Evolutionary conservation across 768 basidiomycete species (phyloP).

Genomic region (Hygrocybe punicea): DNA sequence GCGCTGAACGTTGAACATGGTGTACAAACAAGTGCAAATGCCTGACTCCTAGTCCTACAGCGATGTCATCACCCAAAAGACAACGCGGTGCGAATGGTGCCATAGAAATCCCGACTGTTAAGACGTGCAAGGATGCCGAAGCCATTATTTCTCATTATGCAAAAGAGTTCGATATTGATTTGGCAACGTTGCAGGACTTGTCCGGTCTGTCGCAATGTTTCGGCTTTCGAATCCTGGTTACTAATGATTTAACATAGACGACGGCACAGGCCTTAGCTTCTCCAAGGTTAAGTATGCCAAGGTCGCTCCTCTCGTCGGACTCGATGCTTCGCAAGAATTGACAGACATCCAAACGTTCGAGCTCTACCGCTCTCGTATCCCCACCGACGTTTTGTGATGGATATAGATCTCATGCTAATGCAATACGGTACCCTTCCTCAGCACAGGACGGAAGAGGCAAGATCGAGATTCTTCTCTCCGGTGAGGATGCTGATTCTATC

Average conservation of each 20-base stretch:
- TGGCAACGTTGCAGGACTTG: too few relatives aligned
- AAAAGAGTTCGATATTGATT: too few relatives aligned
- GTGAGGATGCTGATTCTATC: conserved; percentile 12
- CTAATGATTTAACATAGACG: not conserved
- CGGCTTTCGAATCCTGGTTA: not conserved
- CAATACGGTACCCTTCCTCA: conserved; percentile 19
- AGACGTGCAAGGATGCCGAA: not conserved
- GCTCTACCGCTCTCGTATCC: conserved; percentile 24
- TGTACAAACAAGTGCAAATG: too few relatives aligned
- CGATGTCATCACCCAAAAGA: not conserved
- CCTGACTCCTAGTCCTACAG: not conserved
- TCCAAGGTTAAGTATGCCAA: conserved; percentile 19
- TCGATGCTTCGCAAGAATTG: conserved; percentile 10
- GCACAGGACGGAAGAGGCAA: conserved; percentile 20
- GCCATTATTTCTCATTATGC: too few relatives aligned
- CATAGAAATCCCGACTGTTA: not conserved
- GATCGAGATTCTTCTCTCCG: conserved; percentile 22
- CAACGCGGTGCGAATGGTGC: not conserved
- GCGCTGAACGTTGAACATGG: too few relatives aligned
- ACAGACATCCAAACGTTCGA: conserved; percentile 18
- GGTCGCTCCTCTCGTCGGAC: conserved; percentile 18
- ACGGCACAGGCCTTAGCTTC: conserved; percentile 15
- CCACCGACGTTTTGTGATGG: conserved; percentile 19
- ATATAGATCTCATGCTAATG: conserved; percentile 21
- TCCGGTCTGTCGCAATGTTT: not conserved